These are phyloP conservation scores for Vicia faba DNA, from an alignment of 306 rosid genomes.

Conservation along the genomic window DNA sequence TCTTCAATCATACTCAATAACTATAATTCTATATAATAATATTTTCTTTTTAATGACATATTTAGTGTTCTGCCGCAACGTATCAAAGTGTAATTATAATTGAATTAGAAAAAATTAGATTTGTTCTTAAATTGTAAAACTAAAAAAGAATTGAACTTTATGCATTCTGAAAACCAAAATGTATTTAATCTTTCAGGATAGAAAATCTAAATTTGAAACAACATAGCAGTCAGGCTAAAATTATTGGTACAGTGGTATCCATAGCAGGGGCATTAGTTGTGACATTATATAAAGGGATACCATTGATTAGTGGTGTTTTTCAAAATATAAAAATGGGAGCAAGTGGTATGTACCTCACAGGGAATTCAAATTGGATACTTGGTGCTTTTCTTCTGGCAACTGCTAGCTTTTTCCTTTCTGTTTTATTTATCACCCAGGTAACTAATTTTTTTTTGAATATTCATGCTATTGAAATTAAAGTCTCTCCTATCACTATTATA, in stretches of 20 bases:
- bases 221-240: conserved; percentile 45
- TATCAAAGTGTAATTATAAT: too few species aligned
- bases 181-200: conserved; percentile 42
- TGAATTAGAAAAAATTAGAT: too few species aligned
- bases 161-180: too few species aligned
- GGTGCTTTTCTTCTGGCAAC: conserved; percentile 51
- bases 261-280: conserved; percentile 51
- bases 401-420: conserved; percentile 37
- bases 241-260: conserved; percentile 48
- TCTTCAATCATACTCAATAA: too few species aligned
- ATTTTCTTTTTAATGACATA: too few species aligned
- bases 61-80: too few species aligned
- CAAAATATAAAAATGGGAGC: background rate
- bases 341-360: conserved; percentile 20
- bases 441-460: background rate
- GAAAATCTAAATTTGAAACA: conserved; percentile 47
- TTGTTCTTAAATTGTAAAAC: too few species aligned
- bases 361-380: conserved; percentile 40
- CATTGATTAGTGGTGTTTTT: conserved; percentile 21
- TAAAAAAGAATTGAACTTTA: too few species aligned
- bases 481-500: too few species aligned
- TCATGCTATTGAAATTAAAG: too few species aligned
- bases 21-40: too few species aligned
- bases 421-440: conserved; percentile 46
- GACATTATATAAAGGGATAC: conserved; percentile 52